Evolutionary conservation across 176 grass and related monocot species (phyloP).

Genomic region (Metroxylon sagu): DNA sequence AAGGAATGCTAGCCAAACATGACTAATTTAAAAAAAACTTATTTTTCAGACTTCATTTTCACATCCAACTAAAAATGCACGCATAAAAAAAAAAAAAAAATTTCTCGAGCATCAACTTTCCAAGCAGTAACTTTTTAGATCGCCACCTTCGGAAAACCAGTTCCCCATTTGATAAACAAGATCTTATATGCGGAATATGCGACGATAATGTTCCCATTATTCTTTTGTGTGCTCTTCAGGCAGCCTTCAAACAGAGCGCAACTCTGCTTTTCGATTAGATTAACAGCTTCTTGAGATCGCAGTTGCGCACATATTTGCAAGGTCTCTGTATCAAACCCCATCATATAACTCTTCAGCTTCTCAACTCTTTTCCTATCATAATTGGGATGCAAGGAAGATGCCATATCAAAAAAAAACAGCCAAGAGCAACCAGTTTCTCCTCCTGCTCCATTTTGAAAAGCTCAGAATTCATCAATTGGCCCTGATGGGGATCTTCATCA

Average conservation of each 20-base stretch:
- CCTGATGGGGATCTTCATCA: conserved; percentile 20
- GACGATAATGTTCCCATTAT: conserved; percentile 26
- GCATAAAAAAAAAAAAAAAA: too few species aligned
- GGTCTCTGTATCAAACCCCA: conserved; percentile 47
- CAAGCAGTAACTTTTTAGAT: too few species aligned
- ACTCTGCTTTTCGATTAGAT: conserved; percentile 52
- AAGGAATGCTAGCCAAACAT: too few species aligned
- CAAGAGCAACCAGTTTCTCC: conserved; percentile 22
- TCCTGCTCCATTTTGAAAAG: conserved; percentile 31
- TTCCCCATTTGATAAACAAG: too few species aligned
- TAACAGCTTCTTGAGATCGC: conserved; percentile 35
- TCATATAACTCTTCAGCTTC: conserved; percentile 42
- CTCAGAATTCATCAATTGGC: conserved; percentile 27
- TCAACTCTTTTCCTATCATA: conserved; percentile 22
- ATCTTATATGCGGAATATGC: conserved; percentile 27
- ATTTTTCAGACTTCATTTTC: too few species aligned
- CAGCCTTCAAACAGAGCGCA: conserved; percentile 32
- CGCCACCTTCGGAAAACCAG: too few species aligned
- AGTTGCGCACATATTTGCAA: conserved; percentile 48
- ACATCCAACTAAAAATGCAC: too few species aligned
- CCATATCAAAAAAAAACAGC: conserved; percentile 10
- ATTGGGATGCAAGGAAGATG: conserved; percentile 27
- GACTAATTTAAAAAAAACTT: too few species aligned
- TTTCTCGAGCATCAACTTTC: too few species aligned
- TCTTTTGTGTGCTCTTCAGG: conserved; percentile 15